Base-by-base conservation (phyloP, 352 stramenopile genomes). In the Thalassiosira mediterranea region DNA sequence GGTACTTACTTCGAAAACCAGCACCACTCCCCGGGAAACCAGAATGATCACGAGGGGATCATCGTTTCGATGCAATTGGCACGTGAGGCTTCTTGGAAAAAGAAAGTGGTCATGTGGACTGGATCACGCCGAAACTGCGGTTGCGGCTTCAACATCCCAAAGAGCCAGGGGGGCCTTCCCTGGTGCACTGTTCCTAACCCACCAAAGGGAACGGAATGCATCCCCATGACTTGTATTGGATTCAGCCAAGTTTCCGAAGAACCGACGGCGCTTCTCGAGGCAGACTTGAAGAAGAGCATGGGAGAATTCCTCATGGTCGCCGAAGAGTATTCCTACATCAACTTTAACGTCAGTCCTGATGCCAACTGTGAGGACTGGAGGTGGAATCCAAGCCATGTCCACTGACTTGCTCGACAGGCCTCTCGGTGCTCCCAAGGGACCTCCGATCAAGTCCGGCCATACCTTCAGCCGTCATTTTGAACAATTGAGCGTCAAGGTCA, bases 381-480 rank as follows among this genome's bases (percentile, higher is more conserved):
- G 5, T 49, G 40, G 40, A 19, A 49, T 10, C 23, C n/a, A 19
- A 23, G n/a, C 0, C 40, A 49, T 15, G 23, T n/a, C n/a, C n/a
- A n/a, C 23, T n/a, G 40, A 49, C 4, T 49, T 49, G 40, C 23
- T 49, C 4, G 23, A 49, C 40, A 49, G 23, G 40, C 40, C 40
- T 49, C 40, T 49, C 8, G 40, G 40, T 8, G n/a, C 19, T n/a
- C 40, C 40, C 0, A 3, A 23, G 8, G 40, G 40, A 49, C 40
- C 40, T 10, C 40, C 40, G 8, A n/a, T 49, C 8, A 49, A 49
- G 40, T 23, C n/a, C 23, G 40, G 40, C 0, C 40, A 49, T 19
- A 49, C 40, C 40, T n/a, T 49, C 8, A 49, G 40, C 40, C 40
- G 40, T 5, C 40, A 49, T 19, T 49, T 49, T 49, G 40, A 63